phyloP scores from a whole-genome alignment of 164 flowering plant genomes.

The Platanus orientalis region DNA sequence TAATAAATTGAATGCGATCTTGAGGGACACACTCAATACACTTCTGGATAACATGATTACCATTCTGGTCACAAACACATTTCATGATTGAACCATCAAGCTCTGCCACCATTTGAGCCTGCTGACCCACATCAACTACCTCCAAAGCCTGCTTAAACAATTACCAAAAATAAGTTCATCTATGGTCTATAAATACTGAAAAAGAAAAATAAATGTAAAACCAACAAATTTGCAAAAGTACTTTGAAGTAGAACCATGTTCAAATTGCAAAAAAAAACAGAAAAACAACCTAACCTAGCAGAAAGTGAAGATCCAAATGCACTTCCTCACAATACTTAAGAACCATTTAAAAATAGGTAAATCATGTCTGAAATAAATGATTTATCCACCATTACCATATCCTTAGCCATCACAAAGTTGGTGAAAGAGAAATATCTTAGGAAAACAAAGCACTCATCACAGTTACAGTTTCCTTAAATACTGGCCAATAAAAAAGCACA shows the following conservation, averaged over 20 bases:
- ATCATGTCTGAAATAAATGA: too few relatives aligned
- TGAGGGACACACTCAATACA: conserved; percentile 90
- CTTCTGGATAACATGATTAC: conserved; percentile 96
- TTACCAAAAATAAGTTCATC: conserved; percentile 4
- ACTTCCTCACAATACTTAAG: too few relatives aligned
- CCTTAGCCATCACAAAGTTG: too few relatives aligned
- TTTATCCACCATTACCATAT: too few relatives aligned
- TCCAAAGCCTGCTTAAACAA: conserved; percentile 68
- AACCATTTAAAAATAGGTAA: too few relatives aligned
- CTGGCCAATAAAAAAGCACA: too few relatives aligned
- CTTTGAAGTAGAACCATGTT: too few relatives aligned
- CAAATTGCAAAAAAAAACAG: too few relatives aligned
- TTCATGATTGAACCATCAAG: conserved; percentile 84
- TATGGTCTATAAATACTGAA: background rate
- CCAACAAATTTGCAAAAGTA: background rate
- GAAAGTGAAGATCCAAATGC: too few relatives aligned
- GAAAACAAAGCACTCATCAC: too few relatives aligned
- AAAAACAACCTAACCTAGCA: background rate
- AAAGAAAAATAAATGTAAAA: background rate
- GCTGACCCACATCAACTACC: conserved; percentile 78
- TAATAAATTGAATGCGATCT: conserved; percentile 72
- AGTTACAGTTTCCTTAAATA: too few relatives aligned
- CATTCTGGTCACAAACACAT: conserved; percentile 97
- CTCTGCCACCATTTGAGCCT: conserved; percentile 68
- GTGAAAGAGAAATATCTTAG: too few relatives aligned